Conservation (phyloP, 2,329 filamentous ascomycete species). For the Geosmithia putterillii region DNA sequence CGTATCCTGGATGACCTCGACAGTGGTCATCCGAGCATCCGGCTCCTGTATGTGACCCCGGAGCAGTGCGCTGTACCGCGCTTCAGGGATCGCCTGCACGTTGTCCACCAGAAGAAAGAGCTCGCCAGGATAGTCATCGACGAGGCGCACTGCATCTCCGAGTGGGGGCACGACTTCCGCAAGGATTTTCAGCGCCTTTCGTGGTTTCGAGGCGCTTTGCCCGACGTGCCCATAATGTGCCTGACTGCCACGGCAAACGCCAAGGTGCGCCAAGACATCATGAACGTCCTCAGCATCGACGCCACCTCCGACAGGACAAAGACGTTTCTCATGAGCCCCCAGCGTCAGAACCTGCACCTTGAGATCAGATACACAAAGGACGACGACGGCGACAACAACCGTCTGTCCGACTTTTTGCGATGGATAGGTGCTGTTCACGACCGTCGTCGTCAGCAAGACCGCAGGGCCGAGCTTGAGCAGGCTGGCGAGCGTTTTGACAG, state of each 20-base stretch:
- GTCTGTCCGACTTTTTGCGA: conserved; percentile 58
- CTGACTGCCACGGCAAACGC: conserved; percentile 83
- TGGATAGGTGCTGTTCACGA: conserved; percentile 68
- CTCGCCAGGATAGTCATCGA: conserved; percentile 84
- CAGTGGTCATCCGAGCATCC: conserved; percentile 72
- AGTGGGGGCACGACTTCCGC: conserved; percentile 98
- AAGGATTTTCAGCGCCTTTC: conserved; percentile 76
- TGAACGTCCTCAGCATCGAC: conserved; percentile 60
- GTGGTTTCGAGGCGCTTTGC: conserved; percentile 75
- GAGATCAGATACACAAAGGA: conserved; percentile 77
- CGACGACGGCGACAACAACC: conserved; percentile 50
- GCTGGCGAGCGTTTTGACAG: conserved; percentile 44
- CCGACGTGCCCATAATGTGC: conserved; percentile 81
- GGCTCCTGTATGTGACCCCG: conserved; percentile 86
- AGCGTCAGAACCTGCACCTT: conserved; percentile 77
- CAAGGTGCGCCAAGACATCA: conserved; percentile 71
- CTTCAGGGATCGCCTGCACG: conserved; percentile 62
- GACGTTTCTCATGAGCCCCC: conserved; percentile 73
- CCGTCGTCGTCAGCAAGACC: conserved; percentile 48
- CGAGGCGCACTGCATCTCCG: conserved; percentile 92
- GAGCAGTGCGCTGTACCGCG: conserved; percentile 69
- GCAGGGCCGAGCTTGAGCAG: conserved; percentile 44
- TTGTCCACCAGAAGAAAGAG: conserved; percentile 69
- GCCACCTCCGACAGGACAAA: conserved; percentile 44
- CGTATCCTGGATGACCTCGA: conserved; percentile 70